phyloP scores from a whole-genome alignment of 1,139 yeast species.

The Hansenula anomala region DNA sequence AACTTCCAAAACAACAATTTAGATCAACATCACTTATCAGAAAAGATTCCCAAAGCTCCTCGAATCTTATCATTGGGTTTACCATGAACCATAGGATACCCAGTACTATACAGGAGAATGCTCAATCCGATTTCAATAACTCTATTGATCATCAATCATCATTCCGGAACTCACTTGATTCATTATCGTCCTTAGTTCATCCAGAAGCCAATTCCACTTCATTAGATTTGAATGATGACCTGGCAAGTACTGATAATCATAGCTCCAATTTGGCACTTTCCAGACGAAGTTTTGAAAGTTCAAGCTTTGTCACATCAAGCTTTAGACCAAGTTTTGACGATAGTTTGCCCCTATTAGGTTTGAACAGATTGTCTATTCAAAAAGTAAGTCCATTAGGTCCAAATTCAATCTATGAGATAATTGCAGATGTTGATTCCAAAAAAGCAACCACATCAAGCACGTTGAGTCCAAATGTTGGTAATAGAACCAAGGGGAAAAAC shows the following conservation, averaged over 20 bases:
- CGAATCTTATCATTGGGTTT: too few species aligned
- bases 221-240: slow-evolving; percentile 27
- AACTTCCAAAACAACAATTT: not conserved
- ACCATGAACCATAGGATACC: slow-evolving; percentile 2
- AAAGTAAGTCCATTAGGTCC: slow-evolving; percentile 63
- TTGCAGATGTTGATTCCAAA: slow-evolving; percentile 50
- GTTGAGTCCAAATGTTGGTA: slow-evolving; percentile 13
- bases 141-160: not conserved
- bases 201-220: slow-evolving; percentile 12
- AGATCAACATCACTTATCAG: too few species aligned
- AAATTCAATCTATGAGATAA: slow-evolving; percentile 71
- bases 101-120: slow-evolving; percentile 2
- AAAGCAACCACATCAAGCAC: slow-evolving; percentile 17
- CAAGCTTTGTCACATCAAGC: slow-evolving; percentile 22
- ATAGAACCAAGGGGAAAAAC: slow-evolving; percentile 24
- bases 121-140: not conserved
- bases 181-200: not conserved
- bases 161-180: slow-evolving; percentile 1
- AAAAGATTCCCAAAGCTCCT: too few species aligned
- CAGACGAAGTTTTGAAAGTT: slow-evolving; percentile 29
- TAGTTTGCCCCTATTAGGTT: slow-evolving; percentile 19
- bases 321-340: slow-evolving; percentile 24
- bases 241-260: slow-evolving; percentile 24
- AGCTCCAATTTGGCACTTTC: slow-evolving; percentile 20
- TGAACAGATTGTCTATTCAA: slow-evolving; percentile 21